Conservation (phyloP, 768 basidiomycete genomes). For the Boletus barrowsii region DNA sequence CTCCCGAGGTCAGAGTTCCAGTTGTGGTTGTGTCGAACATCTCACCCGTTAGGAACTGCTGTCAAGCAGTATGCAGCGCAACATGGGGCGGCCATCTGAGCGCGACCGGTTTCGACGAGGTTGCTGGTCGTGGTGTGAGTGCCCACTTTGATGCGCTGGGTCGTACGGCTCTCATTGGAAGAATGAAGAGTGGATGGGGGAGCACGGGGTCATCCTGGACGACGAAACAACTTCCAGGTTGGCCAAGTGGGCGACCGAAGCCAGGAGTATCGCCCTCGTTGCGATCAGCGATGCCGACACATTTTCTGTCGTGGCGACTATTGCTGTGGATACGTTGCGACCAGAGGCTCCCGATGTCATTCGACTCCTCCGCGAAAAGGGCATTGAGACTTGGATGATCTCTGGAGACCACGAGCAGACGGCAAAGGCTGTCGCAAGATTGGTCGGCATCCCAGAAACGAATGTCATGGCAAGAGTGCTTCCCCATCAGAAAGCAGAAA, state of each 20-base stretch:
- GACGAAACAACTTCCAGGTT: constrained; percentile 31
- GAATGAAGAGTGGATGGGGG: constrained; percentile 62
- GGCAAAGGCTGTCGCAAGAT: constrained; percentile 64
- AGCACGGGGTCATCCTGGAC: constrained; percentile 41
- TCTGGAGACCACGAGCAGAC: constrained; percentile 76
- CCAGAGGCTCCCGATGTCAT: constrained; percentile 57
- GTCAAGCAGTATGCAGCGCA: constrained; percentile 47
- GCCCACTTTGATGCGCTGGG: constrained; percentile 41
- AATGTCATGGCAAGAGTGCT: constrained; percentile 82
- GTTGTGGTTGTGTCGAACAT: constrained; percentile 48
- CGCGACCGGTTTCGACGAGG: constrained; percentile 51
- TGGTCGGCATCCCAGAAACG: constrained; percentile 59
- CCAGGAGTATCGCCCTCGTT: constrained; percentile 68
- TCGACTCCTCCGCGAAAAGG: constrained; percentile 45
- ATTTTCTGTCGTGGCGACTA: constrained; percentile 44
- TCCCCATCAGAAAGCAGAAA: constrained; percentile 77
- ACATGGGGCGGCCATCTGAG: constrained; percentile 30
- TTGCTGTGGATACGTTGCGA: constrained; percentile 67
- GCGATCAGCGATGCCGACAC: constrained; percentile 38
- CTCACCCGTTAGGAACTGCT: constrained; percentile 66
- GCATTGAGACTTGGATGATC: constrained; percentile 73
- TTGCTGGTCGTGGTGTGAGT: constrained; percentile 62
- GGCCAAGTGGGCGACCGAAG: constrained; percentile 57
- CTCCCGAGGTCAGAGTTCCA: constrained; percentile 46
- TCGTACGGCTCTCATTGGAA: constrained; percentile 60